Evolutionary conservation across 2,329 filamentous ascomycete genomes (phyloP).

Genomic region (Fusarium dlaminii): DNA sequence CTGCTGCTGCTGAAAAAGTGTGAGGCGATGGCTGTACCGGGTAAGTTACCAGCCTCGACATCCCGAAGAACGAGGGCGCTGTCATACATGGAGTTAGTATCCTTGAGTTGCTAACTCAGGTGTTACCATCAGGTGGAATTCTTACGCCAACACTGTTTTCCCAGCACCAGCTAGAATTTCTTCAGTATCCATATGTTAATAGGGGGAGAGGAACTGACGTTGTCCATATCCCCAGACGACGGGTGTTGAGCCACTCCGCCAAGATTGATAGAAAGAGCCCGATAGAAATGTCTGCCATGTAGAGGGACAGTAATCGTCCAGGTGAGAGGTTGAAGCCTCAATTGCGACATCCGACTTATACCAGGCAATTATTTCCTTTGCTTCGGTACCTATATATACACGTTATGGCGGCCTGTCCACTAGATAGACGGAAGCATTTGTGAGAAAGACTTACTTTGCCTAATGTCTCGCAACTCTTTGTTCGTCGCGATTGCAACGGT

Average conservation of each 20-base stretch:
- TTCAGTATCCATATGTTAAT: background rate
- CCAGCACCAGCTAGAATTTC: background rate
- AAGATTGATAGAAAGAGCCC: background rate
- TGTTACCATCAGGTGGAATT: background rate
- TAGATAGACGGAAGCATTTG: background rate
- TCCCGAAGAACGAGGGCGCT: background rate
- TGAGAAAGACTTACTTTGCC: background rate
- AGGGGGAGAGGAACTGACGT: background rate
- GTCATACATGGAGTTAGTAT: background rate
- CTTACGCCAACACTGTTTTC: background rate
- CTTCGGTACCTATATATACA: background rate
- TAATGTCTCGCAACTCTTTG: background rate
- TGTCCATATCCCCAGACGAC: background rate
- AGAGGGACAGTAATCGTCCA: background rate
- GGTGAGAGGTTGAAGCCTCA: background rate
- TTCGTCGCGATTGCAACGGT: background rate
- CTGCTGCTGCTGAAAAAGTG: background rate
- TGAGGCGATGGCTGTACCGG: background rate
- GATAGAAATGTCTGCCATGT: background rate
- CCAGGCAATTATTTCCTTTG: background rate
- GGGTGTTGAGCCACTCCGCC: background rate
- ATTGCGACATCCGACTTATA: background rate
- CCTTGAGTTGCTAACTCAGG: background rate
- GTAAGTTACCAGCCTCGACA: background rate
- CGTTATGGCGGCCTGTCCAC: background rate